Evolutionary conservation across 495 filamentous ascomycete genomes (phyloP).

Genomic region (Penicilliopsis zonata): DNA sequence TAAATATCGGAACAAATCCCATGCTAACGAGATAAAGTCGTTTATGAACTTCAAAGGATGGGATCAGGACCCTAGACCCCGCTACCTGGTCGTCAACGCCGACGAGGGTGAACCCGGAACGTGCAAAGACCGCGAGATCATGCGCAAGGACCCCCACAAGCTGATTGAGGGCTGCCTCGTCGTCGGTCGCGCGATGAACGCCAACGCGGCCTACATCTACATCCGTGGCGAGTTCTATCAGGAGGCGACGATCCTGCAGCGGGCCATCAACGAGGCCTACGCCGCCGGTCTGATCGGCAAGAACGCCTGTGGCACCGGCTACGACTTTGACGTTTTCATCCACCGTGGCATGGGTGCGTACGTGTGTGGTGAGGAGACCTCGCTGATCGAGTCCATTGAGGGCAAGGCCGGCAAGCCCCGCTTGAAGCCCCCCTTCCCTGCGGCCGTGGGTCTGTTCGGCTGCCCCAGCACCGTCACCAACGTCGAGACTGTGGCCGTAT

Average conservation of each 20-base stretch:
- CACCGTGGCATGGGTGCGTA: constrained; percentile 97
- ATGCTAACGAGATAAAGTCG: constrained; percentile 48
- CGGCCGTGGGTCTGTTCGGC: constrained; percentile 91
- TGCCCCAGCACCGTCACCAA: constrained; percentile 97
- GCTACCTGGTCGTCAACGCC: constrained; percentile 95
- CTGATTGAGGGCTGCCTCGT: constrained; percentile 94
- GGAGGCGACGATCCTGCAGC: constrained; percentile 87
- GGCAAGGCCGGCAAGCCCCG: constrained; percentile 97
- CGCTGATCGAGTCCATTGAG: constrained; percentile 92
- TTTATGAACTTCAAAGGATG: constrained; percentile 99
- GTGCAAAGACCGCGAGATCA: constrained; percentile 99
- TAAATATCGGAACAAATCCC: too few species aligned
- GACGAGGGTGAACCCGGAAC: constrained; percentile 98
- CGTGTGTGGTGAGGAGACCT: constrained; percentile 96
- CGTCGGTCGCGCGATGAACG: constrained; percentile 94
- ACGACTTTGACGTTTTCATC: constrained; percentile 94
- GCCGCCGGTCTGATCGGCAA: constrained; percentile 86
- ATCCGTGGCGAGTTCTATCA: constrained; percentile 98
- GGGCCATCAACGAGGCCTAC: constrained; percentile 95
- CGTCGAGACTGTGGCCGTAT: constrained; percentile 92
- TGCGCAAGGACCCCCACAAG: constrained; percentile 99
- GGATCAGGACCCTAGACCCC: constrained; percentile 94
- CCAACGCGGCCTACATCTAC: constrained; percentile 97
- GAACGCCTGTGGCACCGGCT: constrained; percentile 92
- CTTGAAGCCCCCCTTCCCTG: constrained; percentile 96